Conservation (phyloP, 23 red algal species). For the Gracilaria gracilis region DNA sequence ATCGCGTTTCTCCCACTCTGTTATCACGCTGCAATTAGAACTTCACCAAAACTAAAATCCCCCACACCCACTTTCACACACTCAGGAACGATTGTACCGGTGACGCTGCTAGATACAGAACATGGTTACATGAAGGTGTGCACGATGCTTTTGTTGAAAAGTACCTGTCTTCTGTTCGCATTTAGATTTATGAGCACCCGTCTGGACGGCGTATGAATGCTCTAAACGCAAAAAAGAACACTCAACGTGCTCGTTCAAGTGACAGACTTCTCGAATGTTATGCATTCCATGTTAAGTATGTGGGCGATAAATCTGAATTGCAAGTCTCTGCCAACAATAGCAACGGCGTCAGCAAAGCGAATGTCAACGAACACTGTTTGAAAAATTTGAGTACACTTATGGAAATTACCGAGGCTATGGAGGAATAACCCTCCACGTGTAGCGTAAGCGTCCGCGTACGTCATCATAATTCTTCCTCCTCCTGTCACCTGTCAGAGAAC, state of each 20-base stretch:
- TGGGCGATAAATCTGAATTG: background rate
- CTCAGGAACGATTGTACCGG: background rate
- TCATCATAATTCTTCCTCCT: background rate
- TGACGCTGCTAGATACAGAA: background rate
- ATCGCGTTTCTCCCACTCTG: background rate
- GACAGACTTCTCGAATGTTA: conserved; percentile 49
- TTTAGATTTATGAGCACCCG: conserved; percentile 23
- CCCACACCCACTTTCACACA: background rate
- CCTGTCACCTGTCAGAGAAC: too few species aligned
- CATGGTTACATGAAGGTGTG: conserved; percentile 58
- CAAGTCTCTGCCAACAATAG: background rate
- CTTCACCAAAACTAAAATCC: background rate
- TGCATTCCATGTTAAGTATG: conserved; percentile 54
- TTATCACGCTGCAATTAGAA: background rate
- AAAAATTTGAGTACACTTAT: conserved; percentile 12
- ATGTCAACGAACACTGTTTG: conserved; percentile 5
- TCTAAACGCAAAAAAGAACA: background rate
- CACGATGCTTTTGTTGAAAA: conserved; percentile 39
- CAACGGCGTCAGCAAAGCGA: background rate
- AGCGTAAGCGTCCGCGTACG: conserved; percentile 24
- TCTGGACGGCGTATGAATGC: background rate
- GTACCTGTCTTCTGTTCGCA: conserved; percentile 42
- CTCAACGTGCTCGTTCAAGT: background rate
- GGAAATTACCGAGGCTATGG: conserved; percentile 31
- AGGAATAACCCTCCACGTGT: conserved; percentile 16